Evolutionary conservation across 768 basidiomycete genomes (phyloP), one percentile per base, ranked within the genome.

Genomic region (Naganishia onofrii): DNA sequence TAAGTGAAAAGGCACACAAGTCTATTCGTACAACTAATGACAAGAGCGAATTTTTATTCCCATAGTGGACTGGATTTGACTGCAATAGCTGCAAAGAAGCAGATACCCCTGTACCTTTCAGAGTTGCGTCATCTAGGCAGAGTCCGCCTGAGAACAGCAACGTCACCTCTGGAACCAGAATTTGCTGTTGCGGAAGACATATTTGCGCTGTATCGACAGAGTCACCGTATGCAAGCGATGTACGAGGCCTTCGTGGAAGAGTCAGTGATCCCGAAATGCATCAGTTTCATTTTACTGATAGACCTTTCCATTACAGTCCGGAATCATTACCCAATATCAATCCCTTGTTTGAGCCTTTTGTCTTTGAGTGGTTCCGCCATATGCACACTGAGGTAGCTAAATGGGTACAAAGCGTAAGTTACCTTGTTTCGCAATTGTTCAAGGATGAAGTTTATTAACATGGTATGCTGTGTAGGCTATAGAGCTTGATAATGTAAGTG

Each of bases 351-450:
- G 90, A 92, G 79, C 87, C 89, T 2, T 92, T 92, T 78, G 91
- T 97, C 9, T 85, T 87, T 8, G 87, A 89, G 73, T 99, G 94
- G 95, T 82, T 99, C 29, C 74, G 86, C n/a, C 89, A 89, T 70
- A 96, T 92, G 0, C 90, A 94, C 74, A 87, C 84, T 69, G 95
- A 92, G 84, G 97, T 95, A 9, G 85, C 86, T 54, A 89, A 93
- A 71, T 99, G 96, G 96, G 95, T 97, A 6, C 87, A 93, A 78
- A 88, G 89, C 71, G 91, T 92, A 72, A 81, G 91, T 85, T 1
- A 10, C 9, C 13, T 17, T 19, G 36, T 13, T 5, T 2, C 7
- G n/a, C 8, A 12, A n/a, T n/a, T 26, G n/a, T 31, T 26, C 21
- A 42, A 23, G 3, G 23, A 26, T 42, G 42, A 3, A 17, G 12